These are phyloP conservation scores for Licmophora abbreviata DNA, from an alignment of 108 stramenopile genomes.

Conservation along the genomic window DNA sequence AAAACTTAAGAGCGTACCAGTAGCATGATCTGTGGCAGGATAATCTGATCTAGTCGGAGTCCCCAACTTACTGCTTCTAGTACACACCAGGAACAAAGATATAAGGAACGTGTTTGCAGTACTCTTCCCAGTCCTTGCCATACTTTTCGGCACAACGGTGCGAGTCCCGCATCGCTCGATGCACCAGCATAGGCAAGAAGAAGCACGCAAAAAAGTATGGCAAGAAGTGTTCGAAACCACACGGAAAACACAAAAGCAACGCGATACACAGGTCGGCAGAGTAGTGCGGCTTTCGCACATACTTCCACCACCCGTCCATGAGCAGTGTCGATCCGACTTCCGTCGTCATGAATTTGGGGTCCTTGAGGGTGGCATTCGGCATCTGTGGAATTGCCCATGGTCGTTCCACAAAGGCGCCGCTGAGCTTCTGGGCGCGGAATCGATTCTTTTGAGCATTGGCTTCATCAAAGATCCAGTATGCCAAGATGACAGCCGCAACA, in stretches of 20 bases:
- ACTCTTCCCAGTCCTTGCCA: slow-evolving; percentile 29
- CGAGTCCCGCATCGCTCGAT: slow-evolving; percentile 43
- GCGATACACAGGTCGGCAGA: slow-evolving; percentile 50
- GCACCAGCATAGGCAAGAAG: slow-evolving; percentile 38
- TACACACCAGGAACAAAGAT: slow-evolving; percentile 40
- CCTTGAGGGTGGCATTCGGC: slow-evolving; percentile 36
- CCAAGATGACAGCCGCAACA: slow-evolving; percentile 26
- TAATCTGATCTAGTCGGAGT: too few relatives aligned
- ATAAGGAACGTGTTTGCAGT: slow-evolving; percentile 43
- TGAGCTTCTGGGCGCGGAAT: slow-evolving; percentile 35
- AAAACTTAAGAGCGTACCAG: too few relatives aligned
- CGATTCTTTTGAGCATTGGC: slow-evolving; percentile 58
- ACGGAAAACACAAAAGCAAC: slow-evolving; percentile 39
- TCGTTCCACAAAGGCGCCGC: slow-evolving; percentile 33
- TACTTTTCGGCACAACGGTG: slow-evolving; percentile 20
- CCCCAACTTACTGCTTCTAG: slow-evolving; percentile 16
- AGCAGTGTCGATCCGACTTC: slow-evolving; percentile 37
- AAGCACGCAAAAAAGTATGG: slow-evolving; percentile 49
- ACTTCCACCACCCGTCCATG: slow-evolving; percentile 46
- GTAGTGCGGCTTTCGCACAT: slow-evolving; percentile 44
- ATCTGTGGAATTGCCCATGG: slow-evolving; percentile 40
- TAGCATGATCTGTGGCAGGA: too few relatives aligned
- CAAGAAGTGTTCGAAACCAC: slow-evolving; percentile 31
- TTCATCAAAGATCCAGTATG: slow-evolving; percentile 54
- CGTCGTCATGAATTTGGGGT: slow-evolving; percentile 40